Percentiles rank a stretch among this genome's conserved stretches.
Evolutionary conservation across 148 eudicot species (phyloP).

Genomic region (Camellia sinensis): DNA sequence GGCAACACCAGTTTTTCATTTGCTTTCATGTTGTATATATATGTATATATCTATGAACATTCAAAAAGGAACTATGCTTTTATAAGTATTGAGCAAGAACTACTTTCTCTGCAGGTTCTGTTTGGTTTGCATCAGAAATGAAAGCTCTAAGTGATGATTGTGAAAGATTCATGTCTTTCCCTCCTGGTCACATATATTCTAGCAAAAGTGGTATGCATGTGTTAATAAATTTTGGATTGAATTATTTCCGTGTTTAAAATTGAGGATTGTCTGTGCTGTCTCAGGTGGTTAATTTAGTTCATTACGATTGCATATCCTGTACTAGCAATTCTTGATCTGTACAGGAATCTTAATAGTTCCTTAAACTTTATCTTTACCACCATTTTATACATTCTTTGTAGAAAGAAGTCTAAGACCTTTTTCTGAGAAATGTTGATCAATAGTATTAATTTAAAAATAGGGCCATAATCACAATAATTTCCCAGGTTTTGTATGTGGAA

Average conservation of each 20-base stretch:
- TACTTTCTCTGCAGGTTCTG: constrained; percentile 56
- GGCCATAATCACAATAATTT: background rate
- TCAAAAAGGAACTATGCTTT: background rate
- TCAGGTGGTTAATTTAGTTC: constrained; percentile 3
- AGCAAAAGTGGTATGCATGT: constrained; percentile 69
- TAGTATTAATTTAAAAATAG: background rate
- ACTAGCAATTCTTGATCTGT: background rate
- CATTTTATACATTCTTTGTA: background rate
- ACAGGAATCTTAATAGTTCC: background rate
- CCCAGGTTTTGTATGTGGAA: background rate
- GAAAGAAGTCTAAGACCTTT: background rate
- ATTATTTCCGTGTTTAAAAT: background rate
- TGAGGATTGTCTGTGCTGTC: background rate
- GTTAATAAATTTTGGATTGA: constrained; percentile 2
- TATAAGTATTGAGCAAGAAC: background rate
- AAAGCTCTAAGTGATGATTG: constrained; percentile 95
- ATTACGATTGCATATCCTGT: background rate
- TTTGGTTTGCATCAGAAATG: constrained; percentile 97
- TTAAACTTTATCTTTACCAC: background rate
- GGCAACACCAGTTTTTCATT: background rate
- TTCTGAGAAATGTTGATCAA: background rate
- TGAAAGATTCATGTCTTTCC: constrained; percentile 76
- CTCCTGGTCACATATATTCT: constrained; percentile 84
- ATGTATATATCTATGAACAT: background rate
- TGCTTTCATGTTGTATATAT: background rate